A percentile compares a stretch with the other conserved stretches of the same genome.
Evolutionary conservation across 768 basidiomycete genomes (phyloP).

Genomic region (Rhizopogon roseolus): DNA sequence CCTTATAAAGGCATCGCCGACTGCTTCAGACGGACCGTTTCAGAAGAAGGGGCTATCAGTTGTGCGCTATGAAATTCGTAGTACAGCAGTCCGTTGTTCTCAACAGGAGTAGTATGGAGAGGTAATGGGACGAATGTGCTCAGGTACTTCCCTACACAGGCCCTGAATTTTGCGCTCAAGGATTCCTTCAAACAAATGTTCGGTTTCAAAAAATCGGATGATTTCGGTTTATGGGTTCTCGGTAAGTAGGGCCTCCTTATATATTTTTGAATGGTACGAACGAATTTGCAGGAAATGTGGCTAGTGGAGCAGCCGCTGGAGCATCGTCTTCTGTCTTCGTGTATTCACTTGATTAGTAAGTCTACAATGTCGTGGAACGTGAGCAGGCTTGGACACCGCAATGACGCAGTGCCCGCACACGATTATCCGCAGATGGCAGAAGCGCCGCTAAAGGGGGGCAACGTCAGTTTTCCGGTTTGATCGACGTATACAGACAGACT

Average conservation of each 20-base stretch:
- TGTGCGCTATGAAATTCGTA: constrained; percentile 21
- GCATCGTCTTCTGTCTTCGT: constrained; percentile 38
- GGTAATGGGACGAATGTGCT: constrained; percentile 40
- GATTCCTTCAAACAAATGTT: constrained; percentile 36
- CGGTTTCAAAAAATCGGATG: constrained; percentile 31
- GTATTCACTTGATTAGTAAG: constrained; percentile 42
- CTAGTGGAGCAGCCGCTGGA: constrained; percentile 40
- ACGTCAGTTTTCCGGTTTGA: constrained; percentile 35
- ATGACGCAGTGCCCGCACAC: constrained; percentile 31
- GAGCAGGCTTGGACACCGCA: neutral
- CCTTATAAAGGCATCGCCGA: constrained; percentile 33
- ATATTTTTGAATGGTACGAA: neutral
- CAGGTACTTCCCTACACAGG: constrained; percentile 44
- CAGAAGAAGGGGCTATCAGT: constrained; percentile 32
- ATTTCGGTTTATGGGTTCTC: constrained; percentile 32
- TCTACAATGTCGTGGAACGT: neutral
- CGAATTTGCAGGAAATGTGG: constrained; percentile 29
- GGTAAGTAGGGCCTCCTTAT: constrained; percentile 12
- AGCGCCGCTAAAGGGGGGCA: constrained; percentile 31
- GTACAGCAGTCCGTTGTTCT: neutral
- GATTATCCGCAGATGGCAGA: constrained; percentile 37
- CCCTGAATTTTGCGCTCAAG: constrained; percentile 45
- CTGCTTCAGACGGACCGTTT: constrained; percentile 29
- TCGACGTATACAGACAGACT: constrained; percentile 41
- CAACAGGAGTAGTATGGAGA: constrained; percentile 32